phyloP scores from a whole-genome alignment of 2,329 filamentous ascomycete species.

The Epichloe typhina region DNA sequence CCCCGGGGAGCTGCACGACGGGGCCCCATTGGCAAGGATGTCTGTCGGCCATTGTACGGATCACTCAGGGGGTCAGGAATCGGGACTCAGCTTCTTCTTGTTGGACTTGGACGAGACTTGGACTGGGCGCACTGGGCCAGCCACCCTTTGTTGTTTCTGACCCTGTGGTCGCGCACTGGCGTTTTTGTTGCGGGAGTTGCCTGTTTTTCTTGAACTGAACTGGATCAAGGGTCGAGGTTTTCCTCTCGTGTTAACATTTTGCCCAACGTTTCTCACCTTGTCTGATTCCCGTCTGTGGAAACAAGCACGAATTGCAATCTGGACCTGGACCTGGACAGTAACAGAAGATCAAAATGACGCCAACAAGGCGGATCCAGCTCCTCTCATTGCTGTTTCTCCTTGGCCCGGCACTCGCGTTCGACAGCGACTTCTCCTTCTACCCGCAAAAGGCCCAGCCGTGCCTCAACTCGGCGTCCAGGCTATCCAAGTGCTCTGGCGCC shows the following conservation, averaged over 20 bases:
- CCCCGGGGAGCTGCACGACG: neutral
- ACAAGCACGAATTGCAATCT: no score
- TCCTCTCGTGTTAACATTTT: no score
- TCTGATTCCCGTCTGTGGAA: no score
- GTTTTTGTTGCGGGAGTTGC: no score
- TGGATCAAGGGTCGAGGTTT: no score
- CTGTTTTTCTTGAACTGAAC: no score
- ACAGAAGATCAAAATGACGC: constrained; percentile 11
- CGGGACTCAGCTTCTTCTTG: no score
- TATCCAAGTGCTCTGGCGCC: constrained; percentile 27
- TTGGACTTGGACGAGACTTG: no score
- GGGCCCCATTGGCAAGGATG: neutral
- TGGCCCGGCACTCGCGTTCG: constrained; percentile 11
- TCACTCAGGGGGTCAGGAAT: neutral
- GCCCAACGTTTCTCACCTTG: no score
- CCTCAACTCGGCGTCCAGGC: constrained; percentile 26
- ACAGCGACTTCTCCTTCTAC: constrained; percentile 23
- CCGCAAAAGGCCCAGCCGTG: constrained; percentile 24
- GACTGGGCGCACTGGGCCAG: no score
- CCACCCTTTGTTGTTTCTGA: no score
- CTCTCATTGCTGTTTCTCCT: constrained; percentile 18
- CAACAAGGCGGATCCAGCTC: constrained; percentile 11
- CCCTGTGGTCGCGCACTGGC: no score
- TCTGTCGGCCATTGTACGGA: neutral
- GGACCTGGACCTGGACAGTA: neutral